Percentiles rank a stretch among this genome's conserved stretches.
phyloP scores from a whole-genome alignment of 768 basidiomycete species.

The Amanita exitialis region DNA sequence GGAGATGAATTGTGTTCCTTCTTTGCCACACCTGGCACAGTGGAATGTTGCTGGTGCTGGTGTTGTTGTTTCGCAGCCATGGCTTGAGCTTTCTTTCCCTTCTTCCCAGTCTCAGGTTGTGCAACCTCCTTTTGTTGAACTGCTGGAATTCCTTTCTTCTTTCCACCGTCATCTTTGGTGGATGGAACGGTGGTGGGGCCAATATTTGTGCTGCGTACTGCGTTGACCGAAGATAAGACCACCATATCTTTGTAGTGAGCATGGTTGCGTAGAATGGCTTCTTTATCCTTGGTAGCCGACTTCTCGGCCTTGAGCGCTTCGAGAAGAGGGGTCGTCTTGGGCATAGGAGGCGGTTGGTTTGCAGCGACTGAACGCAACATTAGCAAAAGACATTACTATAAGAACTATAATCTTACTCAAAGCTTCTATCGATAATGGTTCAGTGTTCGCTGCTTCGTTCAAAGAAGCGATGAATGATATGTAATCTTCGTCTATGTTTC shows the following conservation, averaged over 20 bases:
- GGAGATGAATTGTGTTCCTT: neutral
- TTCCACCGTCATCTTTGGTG: constrained; percentile 9
- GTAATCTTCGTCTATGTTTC: constrained; percentile 63
- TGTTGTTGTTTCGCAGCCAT: neutral
- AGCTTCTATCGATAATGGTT: constrained; percentile 54
- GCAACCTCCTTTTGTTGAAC: neutral
- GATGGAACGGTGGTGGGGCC: neutral
- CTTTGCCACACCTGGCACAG: neutral
- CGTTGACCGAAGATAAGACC: constrained; percentile 13
- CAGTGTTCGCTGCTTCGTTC: constrained; percentile 35
- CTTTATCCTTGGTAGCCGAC: constrained; percentile 60
- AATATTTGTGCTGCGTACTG: constrained; percentile 9
- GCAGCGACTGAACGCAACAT: constrained; percentile 43
- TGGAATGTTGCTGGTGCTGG: neutral
- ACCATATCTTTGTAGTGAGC: constrained; percentile 55
- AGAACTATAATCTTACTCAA: constrained; percentile 32
- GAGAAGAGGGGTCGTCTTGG: constrained; percentile 84
- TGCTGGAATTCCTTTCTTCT: constrained; percentile 18
- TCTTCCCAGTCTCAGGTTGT: neutral
- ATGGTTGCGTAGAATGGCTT: constrained; percentile 61
- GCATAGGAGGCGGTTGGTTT: constrained; percentile 44
- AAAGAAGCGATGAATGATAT: constrained; percentile 74
- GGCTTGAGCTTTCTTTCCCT: constrained; percentile 4
- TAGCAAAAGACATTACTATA: neutral
- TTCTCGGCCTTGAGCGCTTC: constrained; percentile 89